Base-by-base conservation (phyloP, 352 stramenopile genomes). In the Pythium sp. region DNA sequence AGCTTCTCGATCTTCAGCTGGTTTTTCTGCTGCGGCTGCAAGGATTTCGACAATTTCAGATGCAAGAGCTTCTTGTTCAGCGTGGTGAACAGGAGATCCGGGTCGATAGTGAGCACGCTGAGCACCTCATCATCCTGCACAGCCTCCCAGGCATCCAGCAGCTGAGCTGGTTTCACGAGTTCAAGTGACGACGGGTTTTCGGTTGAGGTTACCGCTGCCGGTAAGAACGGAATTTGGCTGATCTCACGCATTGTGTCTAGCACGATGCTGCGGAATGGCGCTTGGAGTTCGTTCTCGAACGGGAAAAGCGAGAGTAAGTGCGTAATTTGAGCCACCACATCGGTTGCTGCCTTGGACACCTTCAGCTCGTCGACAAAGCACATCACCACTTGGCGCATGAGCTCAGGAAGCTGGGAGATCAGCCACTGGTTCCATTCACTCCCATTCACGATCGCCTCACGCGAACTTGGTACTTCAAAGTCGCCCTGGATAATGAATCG, bases 401-500 rank as follows among this genome's bases (percentile, higher is more conserved):
- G 73, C 2, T 67, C 54, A 2, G 90, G 84, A 34, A 92, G 79
- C 36, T 89, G 83, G 9, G 85, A 80, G 15, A 95, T 75, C 18
- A 97, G 82, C 87, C 86, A 95, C 70, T 94, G 86, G 58, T 97
- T 97, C 90, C 90, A 97, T 49, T 91, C 82, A 64, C 85, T 94
- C 3, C 86, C 84, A 53, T 89, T 92, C 15, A 80, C 81, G 28
- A 97, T 90, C 9, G 88, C 86, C 63, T 97, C 90, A 34, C 90
- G 81, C 26, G 86, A 96, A 58, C 88, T 95, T 15, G 88, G 84
- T 1, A 96, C 82, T 58, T 95, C 84, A 70, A 95, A 97, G 57
- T 97, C 86, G 43, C 80, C 88, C 34, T 97, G 90, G 9, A 97
- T 32, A 38, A 97, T 91, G 78, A 94, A 96, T 1, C 82, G 83